Evolutionary conservation across 129 eudicot species (phyloP).

Genomic region (Logfia minima): DNA sequence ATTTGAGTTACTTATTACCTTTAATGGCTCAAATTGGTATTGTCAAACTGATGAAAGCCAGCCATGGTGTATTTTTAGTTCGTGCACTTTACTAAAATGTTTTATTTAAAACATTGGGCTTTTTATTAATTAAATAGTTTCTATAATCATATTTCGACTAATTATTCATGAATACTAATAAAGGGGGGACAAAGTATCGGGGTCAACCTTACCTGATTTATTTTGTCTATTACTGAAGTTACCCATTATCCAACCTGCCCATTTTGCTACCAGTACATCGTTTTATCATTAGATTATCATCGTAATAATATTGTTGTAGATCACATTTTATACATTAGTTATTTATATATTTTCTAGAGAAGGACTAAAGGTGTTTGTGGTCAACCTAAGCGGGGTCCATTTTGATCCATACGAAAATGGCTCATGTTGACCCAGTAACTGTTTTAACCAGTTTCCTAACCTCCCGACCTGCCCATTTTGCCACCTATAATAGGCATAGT

Average conservation of each 20-base stretch:
- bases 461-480: not conserved
- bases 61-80: too few relatives aligned
- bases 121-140: too few relatives aligned
- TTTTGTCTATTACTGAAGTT: not conserved
- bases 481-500: not conserved
- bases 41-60: too few relatives aligned
- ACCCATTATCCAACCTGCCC: not conserved
- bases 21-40: too few relatives aligned
- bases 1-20: too few relatives aligned
- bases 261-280: too few relatives aligned
- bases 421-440: not conserved
- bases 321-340: not conserved
- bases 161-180: too few relatives aligned
- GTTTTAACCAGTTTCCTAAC: not conserved
- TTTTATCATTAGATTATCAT: not conserved
- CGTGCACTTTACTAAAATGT: too few relatives aligned
- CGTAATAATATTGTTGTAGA: not conserved
- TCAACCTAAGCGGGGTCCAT: not conserved
- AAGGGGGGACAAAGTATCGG: too few relatives aligned
- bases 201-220: too few relatives aligned
- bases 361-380: not conserved
- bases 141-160: too few relatives aligned
- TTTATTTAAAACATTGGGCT: too few relatives aligned
- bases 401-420: not conserved
- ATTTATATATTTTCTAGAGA: not conserved